Base-by-base conservation (phyloP, 768 basidiomycete species). In the Chlorophyllum brunneum region DNA sequence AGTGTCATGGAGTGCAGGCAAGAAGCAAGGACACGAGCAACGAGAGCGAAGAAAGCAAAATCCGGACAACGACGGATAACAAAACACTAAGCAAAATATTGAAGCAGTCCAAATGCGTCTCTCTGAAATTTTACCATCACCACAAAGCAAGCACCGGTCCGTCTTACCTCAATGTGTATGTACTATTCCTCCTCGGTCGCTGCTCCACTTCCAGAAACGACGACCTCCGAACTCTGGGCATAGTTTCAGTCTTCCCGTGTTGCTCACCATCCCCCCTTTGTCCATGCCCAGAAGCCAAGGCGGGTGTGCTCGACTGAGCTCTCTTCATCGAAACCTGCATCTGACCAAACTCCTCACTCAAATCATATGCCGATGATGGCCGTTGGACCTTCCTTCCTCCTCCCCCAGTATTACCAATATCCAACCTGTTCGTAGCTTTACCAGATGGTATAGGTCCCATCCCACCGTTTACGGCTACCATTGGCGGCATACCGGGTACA, bases 311-410 rank as follows among this genome's bases (percentile, higher is more conserved):
- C 20, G 57, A 48, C 1, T 40, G 48, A 13, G 43, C 23, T 33
- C 57, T 48, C 38, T 49, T 31, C 51, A 53, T 30, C 29, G 49
- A 48, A 30, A 70, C 38, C 43, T 62, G 63, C 72, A 70, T 67
- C 55, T 67, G 64, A 2, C 72, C 74, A 63, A 76, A 69, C 59
- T 78, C 75, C 5, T 62, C 62, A 13, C 70, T 66, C 1, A 72
- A 56, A 52, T 73, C 70, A 59, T 71, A 73, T 4, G 61, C 50
- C 3, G 64, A 62, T 2, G 62, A 56, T 5, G 60, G 55, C 20
- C 61, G 63, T 34, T 44, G 56, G 36, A 57, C 5, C 20, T 41
- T 42, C 33, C 49, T n/a, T 8, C 16, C 31, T 13, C 15, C 23
- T 13, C 8, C 31, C 10, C 16, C 30, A 13, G n/a, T 34, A 5